Base-by-base conservation (phyloP, 2,329 filamentous ascomycete species). In the Epichloe sibirici region DNA sequence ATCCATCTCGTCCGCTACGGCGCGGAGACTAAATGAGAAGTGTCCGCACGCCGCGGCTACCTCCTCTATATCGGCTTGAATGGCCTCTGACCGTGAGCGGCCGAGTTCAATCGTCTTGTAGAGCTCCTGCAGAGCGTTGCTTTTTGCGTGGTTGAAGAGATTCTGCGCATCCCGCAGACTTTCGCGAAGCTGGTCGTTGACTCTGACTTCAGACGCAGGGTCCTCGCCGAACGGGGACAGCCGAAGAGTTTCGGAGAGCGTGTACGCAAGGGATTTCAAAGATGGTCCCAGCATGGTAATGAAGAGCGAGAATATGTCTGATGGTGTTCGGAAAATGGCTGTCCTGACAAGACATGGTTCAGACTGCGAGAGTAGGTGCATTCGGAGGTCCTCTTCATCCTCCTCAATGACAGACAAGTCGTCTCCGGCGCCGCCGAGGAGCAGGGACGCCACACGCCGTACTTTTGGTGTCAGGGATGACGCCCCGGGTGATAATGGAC, bases 1-100 rank as follows among this genome's bases (percentile, higher is more conserved):
- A 58, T 88, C 82, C 71, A 95, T 86, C 63, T 96, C 90, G 63
- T 95, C 88, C 0, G 89, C 90, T 63, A 97, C 91, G 59, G 93
- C 87, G 57, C 93, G 81, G 28, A 98, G 74, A 44, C 87, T 94
- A 65, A 93, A 96, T 63, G 88, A 91, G 64, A 97, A 98, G 68
- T 97, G 90, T 0, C 93, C 91, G 63, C 93, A 98, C 53, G 90
- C 94, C n/a, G 93, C 91, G 42, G 91, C 90, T 11, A 97, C 90
- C 67, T 98, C 93, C 66, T 98, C 93, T 53, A 95, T 90, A 66
- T 97, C 93, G 2, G 91, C 93, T 63, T 94, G 85, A 8, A 91
- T 78, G 56, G 86, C 85, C 50, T 88, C 77, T 0, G 85, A 83
- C 43, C 82, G 78, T 3, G 82, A 74, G 53, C 81, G 81, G 11